phyloP scores from a whole-genome alignment of 176 grass and related monocot genomes.

The Cocos nucifera region DNA sequence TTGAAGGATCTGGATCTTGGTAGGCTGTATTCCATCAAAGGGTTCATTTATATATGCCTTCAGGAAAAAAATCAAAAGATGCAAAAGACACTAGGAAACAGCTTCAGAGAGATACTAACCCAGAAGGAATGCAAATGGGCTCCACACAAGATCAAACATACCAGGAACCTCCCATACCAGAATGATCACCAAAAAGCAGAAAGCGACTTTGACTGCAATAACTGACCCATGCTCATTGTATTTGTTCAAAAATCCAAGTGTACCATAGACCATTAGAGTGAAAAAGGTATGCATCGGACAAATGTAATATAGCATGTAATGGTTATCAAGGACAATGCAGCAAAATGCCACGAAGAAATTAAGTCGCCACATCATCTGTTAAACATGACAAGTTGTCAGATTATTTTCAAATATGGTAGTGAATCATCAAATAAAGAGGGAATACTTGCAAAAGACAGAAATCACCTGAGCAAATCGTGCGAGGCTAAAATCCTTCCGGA shows the following conservation, averaged over 20 bases:
- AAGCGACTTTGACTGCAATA: constrained; percentile 70
- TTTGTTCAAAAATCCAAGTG: constrained; percentile 92
- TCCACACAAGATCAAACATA: constrained; percentile 82
- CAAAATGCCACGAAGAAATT: constrained; percentile 95
- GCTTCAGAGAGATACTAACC: constrained; percentile 34
- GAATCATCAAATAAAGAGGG: too few species aligned
- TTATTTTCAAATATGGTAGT: too few species aligned
- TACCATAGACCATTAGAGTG: constrained; percentile 96
- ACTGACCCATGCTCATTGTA: constrained; percentile 78
- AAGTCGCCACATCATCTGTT: constrained; percentile 99
- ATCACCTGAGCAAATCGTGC: constrained; percentile 89
- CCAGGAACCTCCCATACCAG: constrained; percentile 89
- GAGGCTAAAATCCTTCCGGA: constrained; percentile 92
- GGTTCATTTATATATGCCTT: constrained; percentile 7
- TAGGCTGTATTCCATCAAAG: constrained; percentile 41
- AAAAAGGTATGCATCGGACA: constrained; percentile 99
- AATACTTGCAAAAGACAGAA: neutral
- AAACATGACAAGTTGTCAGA: neutral
- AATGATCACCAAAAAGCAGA: constrained; percentile 83
- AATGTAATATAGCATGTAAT: constrained; percentile 94
- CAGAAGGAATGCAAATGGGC: constrained; percentile 77
- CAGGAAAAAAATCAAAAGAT: constrained; percentile 1
- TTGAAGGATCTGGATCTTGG: constrained; percentile 79
- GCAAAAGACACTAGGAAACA: constrained; percentile 13
- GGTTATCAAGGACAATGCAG: constrained; percentile 85